Conservation (phyloP, 2,329 filamentous ascomycete genomes). For the Botrytis tulipae region DNA sequence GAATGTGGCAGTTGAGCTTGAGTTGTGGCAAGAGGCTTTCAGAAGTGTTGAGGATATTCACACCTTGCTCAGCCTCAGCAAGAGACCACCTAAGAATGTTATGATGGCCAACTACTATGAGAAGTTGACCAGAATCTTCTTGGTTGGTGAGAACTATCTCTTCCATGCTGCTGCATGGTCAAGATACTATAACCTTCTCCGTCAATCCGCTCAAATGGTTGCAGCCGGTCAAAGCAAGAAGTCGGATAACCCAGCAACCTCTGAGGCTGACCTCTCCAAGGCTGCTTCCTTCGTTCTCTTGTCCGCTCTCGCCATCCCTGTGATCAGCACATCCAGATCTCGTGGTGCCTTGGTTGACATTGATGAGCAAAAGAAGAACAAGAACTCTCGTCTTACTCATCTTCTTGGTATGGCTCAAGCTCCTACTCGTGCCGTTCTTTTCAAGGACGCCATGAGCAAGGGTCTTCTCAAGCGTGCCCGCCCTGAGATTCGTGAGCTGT, state of each 20-base stretch:
- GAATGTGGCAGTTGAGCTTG: constrained; percentile 95
- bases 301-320: constrained; percentile 93
- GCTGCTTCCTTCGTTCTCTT: constrained; percentile 94
- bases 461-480: constrained; percentile 87
- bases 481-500: constrained; percentile 93
- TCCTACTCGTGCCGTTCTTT: constrained; percentile 83
- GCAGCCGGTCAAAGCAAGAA: constrained; percentile 85
- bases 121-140: constrained; percentile 97
- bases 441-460: constrained; percentile 95
- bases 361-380: constrained; percentile 96
- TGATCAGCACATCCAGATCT: constrained; percentile 97
- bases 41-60: constrained; percentile 98
- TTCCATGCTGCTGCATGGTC: constrained; percentile 99
- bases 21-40: constrained; percentile 99
- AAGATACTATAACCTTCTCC: constrained; percentile 93
- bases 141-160: constrained; percentile 98
- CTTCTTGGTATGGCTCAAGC: constrained; percentile 89
- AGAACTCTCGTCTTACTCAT: constrained; percentile 96
- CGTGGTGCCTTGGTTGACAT: constrained; percentile 95
- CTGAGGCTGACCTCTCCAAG: constrained; percentile 87
- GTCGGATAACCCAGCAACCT: constrained; percentile 87
- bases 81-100: constrained; percentile 95
- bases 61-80: constrained; percentile 94
- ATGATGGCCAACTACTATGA: constrained; percentile 99
- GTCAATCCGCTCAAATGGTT: constrained; percentile 80